phyloP scores from a whole-genome alignment of 1,284 basidiomycete genomes.

The Hypsizygus ulmarius region DNA sequence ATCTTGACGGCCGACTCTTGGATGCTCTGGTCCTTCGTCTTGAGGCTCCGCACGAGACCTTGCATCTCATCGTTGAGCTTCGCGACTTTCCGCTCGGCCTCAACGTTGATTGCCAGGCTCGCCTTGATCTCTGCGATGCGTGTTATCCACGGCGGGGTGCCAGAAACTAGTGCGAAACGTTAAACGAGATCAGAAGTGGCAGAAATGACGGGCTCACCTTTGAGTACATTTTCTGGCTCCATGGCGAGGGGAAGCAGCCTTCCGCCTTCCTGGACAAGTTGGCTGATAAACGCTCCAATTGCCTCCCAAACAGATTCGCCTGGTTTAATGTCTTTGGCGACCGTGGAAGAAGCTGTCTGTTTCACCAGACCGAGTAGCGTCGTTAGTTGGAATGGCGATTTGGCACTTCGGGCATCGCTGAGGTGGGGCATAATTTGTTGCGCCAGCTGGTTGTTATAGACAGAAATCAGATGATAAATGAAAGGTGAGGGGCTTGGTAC shows the following conservation, averaged over 20 bases:
- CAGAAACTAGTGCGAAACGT: no score
- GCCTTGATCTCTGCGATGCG: slow-evolving; percentile 89
- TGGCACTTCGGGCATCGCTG: slow-evolving; percentile 69
- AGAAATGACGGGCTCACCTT: slow-evolving; percentile 53
- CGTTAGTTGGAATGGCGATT: slow-evolving; percentile 72
- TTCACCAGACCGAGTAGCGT: slow-evolving; percentile 71
- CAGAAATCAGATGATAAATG: background rate
- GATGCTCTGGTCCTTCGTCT: slow-evolving; percentile 82
- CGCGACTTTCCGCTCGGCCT: slow-evolving; percentile 85
- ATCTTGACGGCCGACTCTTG: slow-evolving; percentile 92
- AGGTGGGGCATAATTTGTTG: slow-evolving; percentile 83
- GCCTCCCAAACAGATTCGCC: slow-evolving; percentile 75
- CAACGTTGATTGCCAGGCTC: slow-evolving; percentile 80
- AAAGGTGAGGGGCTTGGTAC: slow-evolving; percentile 22
- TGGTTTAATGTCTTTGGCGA: slow-evolving; percentile 66
- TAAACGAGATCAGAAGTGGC: background rate
- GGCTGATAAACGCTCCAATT: slow-evolving; percentile 65
- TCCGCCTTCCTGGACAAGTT: slow-evolving; percentile 69
- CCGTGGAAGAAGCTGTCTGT: slow-evolving; percentile 68
- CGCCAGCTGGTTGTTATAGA: slow-evolving; percentile 57
- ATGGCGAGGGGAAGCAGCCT: slow-evolving; percentile 70
- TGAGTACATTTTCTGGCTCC: slow-evolving; percentile 74
- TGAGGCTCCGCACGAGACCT: slow-evolving; percentile 80
- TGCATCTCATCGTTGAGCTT: slow-evolving; percentile 89
- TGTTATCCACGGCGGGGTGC: slow-evolving; percentile 82